These are phyloP conservation scores for Heterobasidion irregulare DNA, from an alignment of 1,284 basidiomycete genomes.

Conservation along the genomic window DNA sequence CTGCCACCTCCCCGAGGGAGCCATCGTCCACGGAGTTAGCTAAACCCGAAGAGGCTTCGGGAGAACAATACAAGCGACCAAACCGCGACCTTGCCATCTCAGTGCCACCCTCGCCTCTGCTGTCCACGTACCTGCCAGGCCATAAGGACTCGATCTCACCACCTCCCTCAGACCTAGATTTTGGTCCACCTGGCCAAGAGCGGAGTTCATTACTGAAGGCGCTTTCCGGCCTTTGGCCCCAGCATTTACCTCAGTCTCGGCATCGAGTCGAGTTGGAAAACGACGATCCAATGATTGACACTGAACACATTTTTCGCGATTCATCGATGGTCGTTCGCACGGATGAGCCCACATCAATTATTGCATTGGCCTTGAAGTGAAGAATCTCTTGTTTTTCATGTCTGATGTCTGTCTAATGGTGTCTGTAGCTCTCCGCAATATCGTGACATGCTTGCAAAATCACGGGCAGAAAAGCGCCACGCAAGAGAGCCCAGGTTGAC, in stretches of 20 bases:
- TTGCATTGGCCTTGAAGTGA: constrained; percentile 89
- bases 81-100: constrained; percentile 15
- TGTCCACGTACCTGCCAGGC: constrained; percentile 30
- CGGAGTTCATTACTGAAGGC: constrained; percentile 81
- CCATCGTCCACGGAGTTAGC: not conserved
- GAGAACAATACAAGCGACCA: not conserved
- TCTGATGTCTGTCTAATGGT: constrained; percentile 1
- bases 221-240: constrained; percentile 77
- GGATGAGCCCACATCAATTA: constrained; percentile 97
- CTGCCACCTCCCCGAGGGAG: not conserved
- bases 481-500: constrained; percentile 59
- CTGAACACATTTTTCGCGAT: constrained; percentile 92
- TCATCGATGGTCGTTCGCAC: constrained; percentile 94
- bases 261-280: constrained; percentile 39
- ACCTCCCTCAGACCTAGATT: constrained; percentile 48
- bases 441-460: constrained; percentile 73
- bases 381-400: constrained; percentile 3
- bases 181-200: constrained; percentile 42
- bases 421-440: constrained; percentile 82
- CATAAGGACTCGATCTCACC: constrained; percentile 39
- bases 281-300: constrained; percentile 64
- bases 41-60: constrained; percentile 1
- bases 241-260: constrained; percentile 34
- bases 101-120: constrained; percentile 47
- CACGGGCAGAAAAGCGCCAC: constrained; percentile 63